Base-by-base conservation (phyloP, 2,329 filamentous ascomycete species). In the Fusarium secorum region DNA sequence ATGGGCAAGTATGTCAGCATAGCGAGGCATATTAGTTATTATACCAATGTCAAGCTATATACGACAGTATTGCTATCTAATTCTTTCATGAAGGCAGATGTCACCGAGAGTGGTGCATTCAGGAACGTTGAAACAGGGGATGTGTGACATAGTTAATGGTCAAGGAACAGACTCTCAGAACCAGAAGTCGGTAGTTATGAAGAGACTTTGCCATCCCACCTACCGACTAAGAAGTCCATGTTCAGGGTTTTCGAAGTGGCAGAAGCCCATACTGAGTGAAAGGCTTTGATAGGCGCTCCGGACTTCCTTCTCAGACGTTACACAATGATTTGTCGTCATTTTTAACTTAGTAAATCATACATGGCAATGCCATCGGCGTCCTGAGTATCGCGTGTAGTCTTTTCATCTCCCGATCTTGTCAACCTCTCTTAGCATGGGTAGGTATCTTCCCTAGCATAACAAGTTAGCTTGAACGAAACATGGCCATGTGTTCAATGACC, bases 391-490 rank as follows among this genome's bases (percentile, higher is more conserved):
- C 33, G 30, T 52, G 45, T 20, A 35, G 26, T 41, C n/a, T 60
- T 48, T 52, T 60, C 24, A 26, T 48, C 18, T 45, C 24, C 35
- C 18, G 26, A 28, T n/a, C 24, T 35, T n/a, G 33, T 68, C 32
- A 72, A 46, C 17, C 48, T 39, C 62, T 60, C 42, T 55, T 72
- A 22, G 38, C 38, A 46, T 68, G 73, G 70, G 60, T 82, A 77
- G 91, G 91, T 62, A 95, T 81, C 52, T 87, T 85, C 96, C 96
- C 64, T 67, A 22, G 22, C 20, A 24, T 14, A 33, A 24, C 6
- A 22, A 51, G 35, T 67, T 68, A 67, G 64, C 28, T 57, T 17
- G n/a, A 36, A 32, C 5, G 15, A 28, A 22, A 11, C 11, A 38
- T 26, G 22, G 18, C 11, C 9, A n/a, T 33, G 22, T 5, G 24